These are phyloP conservation scores for Zygosaccharomyces gambellarensis DNA, from an alignment of 805 yeast species.

Conservation along the genomic window DNA sequence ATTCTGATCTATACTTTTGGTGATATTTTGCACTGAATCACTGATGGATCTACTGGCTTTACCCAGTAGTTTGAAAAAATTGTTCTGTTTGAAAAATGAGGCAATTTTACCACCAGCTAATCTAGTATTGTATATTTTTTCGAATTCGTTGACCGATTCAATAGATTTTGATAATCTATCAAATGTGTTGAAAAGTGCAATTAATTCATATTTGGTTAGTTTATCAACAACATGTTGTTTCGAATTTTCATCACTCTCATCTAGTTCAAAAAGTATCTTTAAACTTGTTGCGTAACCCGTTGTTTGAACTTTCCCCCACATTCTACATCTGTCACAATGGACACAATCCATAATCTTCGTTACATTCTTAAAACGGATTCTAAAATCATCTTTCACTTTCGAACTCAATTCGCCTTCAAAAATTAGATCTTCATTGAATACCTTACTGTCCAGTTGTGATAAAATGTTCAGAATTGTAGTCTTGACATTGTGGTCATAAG, in stretches of 20 bases:
- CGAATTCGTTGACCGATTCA: constrained; percentile 68
- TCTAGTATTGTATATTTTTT: constrained; percentile 44
- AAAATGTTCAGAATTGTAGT: constrained; percentile 40
- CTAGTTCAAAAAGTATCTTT: constrained; percentile 77
- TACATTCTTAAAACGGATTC: constrained; percentile 80
- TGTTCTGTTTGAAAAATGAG: constrained; percentile 29
- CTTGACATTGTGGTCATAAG: constrained; percentile 44
- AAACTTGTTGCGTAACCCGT: constrained; percentile 97
- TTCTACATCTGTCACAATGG: constrained; percentile 93
- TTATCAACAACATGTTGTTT: constrained; percentile 48
- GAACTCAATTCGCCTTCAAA: constrained; percentile 43
- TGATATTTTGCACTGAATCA: constrained; percentile 16
- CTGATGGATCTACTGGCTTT: constrained; percentile 26
- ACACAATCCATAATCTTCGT: constrained; percentile 96
- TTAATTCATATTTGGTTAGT: constrained; percentile 75
- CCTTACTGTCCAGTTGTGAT: constrained; percentile 31
- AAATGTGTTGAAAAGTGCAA: constrained; percentile 86
- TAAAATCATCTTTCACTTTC: constrained; percentile 75
- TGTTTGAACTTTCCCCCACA: constrained; percentile 98
- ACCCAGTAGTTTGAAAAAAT: constrained; percentile 30
- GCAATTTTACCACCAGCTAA: constrained; percentile 20
- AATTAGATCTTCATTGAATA: constrained; percentile 49
- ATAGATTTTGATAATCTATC: constrained; percentile 87
- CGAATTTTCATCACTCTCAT: constrained; percentile 41
- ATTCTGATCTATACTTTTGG: constrained; percentile 10